phyloP scores from a whole-genome alignment of 2,329 filamentous ascomycete species.

The Neonectria coccinea region DNA sequence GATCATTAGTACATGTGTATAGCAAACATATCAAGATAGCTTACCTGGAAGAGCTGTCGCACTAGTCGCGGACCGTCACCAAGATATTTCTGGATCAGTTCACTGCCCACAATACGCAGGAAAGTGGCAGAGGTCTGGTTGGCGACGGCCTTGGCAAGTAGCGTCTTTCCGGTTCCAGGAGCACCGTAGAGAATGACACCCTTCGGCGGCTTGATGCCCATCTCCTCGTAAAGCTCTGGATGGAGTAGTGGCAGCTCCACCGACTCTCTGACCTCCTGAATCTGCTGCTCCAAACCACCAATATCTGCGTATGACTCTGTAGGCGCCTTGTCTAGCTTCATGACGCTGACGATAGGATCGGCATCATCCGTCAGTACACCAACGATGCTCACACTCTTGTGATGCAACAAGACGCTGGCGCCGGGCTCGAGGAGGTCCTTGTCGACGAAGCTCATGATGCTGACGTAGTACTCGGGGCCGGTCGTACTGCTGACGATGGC shows the following conservation, averaged over 20 bases:
- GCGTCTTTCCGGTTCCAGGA: slow-evolving; percentile 95
- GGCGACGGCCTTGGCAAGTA: slow-evolving; percentile 95
- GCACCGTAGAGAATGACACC: slow-evolving; percentile 99
- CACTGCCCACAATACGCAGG: slow-evolving; percentile 94
- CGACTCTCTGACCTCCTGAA: slow-evolving; percentile 97
- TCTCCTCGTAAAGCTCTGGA: slow-evolving; percentile 98
- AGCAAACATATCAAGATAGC: slow-evolving; percentile 24
- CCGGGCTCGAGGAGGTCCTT: slow-evolving; percentile 98
- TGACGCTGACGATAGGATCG: slow-evolving; percentile 94
- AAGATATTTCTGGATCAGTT: slow-evolving; percentile 98
- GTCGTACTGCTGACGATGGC: slow-evolving; percentile 98
- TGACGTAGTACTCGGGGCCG: slow-evolving; percentile 98
- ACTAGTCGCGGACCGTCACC: slow-evolving; percentile 95
- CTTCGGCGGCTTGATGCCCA: slow-evolving; percentile 99
- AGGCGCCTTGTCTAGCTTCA: slow-evolving; percentile 99
- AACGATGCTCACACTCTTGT: slow-evolving; percentile 98
- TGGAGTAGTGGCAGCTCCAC: slow-evolving; percentile 95
- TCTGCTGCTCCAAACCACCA: slow-evolving; percentile 93
- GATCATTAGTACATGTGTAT: slow-evolving; percentile 19
- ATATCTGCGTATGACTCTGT: slow-evolving; percentile 99
- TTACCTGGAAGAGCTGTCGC: slow-evolving; percentile 90
- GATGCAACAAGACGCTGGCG: slow-evolving; percentile 92
- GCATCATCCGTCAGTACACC: slow-evolving; percentile 97
- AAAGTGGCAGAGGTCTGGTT: slow-evolving; percentile 99
- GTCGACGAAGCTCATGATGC: slow-evolving; percentile 99